A percentile compares a stretch with the other conserved stretches of the same genome.
Evolutionary conservation across 257 asterid species (phyloP).

Genomic region (Rhazya stricta): DNA sequence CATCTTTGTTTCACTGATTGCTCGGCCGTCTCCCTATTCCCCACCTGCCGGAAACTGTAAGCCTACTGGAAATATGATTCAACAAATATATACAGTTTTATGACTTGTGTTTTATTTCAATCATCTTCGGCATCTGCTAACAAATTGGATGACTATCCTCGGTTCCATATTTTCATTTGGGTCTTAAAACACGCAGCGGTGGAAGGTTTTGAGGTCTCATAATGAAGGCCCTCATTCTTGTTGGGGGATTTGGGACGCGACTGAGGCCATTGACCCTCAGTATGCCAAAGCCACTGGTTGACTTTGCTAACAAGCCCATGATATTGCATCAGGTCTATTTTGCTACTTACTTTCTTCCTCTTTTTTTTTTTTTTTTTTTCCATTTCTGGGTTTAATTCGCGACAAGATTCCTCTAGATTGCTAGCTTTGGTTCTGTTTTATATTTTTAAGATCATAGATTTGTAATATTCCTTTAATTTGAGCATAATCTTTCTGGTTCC

Average conservation of each 20-base stretch:
- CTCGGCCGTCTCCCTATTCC: not conserved
- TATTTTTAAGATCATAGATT: not conserved
- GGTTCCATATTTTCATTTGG: not conserved
- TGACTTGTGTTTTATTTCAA: not conserved
- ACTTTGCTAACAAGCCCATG: constrained; percentile 95
- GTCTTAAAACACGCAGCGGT: not conserved
- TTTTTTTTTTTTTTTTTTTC: not conserved
- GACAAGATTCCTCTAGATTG: not conserved
- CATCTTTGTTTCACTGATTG: not conserved
- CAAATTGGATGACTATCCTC: not conserved
- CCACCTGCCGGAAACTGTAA: not conserved
- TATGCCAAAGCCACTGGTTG: constrained; percentile 91
- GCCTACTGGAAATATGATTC: not conserved
- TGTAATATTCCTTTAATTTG: not conserved
- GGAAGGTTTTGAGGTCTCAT: constrained; percentile 13
- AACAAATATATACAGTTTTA: not conserved
- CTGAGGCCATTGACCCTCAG: constrained; percentile 88
- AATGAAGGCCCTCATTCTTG: constrained; percentile 95
- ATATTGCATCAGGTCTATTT: constrained; percentile 80
- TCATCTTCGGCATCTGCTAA: not conserved
- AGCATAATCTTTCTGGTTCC: not conserved
- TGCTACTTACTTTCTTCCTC: not conserved
- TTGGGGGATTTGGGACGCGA: constrained; percentile 91
- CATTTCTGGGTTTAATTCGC: not conserved
- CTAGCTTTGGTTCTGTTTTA: not conserved